These are phyloP conservation scores for Globisporangium solare DNA, from an alignment of 352 stramenopile species.

Conservation along the genomic window DNA sequence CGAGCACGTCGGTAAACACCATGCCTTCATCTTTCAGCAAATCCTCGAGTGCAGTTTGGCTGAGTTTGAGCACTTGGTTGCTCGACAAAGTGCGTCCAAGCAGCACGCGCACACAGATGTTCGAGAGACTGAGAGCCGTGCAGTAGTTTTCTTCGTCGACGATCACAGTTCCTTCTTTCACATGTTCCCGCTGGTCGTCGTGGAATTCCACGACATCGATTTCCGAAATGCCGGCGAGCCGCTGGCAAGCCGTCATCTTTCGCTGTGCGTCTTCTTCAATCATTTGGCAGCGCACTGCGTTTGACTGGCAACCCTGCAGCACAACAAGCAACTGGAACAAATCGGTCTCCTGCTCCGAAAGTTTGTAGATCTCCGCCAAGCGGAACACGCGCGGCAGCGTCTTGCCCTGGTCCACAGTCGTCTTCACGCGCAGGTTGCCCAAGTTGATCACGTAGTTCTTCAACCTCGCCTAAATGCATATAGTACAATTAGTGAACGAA, in stretches of 20 bases:
- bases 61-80: slow-evolving; percentile 83
- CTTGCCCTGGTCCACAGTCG: slow-evolving; percentile 31
- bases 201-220: slow-evolving; percentile 84
- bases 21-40: slow-evolving; percentile 71
- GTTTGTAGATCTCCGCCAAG: slow-evolving; percentile 69
- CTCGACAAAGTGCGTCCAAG: slow-evolving; percentile 68
- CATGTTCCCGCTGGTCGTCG: slow-evolving; percentile 78
- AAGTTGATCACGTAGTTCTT: slow-evolving; percentile 61
- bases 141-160: slow-evolving; percentile 82
- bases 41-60: slow-evolving; percentile 78
- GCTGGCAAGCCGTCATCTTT: slow-evolving; percentile 68
- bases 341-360: slow-evolving; percentile 67
- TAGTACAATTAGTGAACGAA: neutral
- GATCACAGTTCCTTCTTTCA: slow-evolving; percentile 85
- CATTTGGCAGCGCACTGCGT: slow-evolving; percentile 80
- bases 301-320: slow-evolving; percentile 80
- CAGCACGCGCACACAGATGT: slow-evolving; percentile 79
- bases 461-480: slow-evolving; percentile 21
- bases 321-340: slow-evolving; percentile 81
- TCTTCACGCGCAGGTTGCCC: slow-evolving; percentile 41
- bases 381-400: slow-evolving; percentile 60
- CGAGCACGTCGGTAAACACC: slow-evolving; percentile 54
- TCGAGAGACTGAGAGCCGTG: slow-evolving; percentile 69
- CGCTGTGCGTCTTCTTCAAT: slow-evolving; percentile 79
- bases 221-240: slow-evolving; percentile 77